phyloP scores from a whole-genome alignment of 169 alveolate species.

The Plasmodium falciparum region DNA sequence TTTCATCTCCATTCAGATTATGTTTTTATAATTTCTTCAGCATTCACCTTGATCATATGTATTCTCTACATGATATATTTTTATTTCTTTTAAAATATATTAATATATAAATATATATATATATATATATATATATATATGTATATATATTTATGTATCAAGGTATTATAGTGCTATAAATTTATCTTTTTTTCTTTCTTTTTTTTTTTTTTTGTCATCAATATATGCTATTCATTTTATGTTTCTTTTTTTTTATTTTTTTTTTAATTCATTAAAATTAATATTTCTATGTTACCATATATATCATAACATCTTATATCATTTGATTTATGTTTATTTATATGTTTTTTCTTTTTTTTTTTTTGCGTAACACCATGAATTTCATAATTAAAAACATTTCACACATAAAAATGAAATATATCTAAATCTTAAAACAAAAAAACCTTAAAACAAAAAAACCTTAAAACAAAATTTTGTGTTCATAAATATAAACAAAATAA shows the following conservation, averaged over 20 bases:
- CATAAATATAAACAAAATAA: too few relatives aligned
- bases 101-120: not conserved
- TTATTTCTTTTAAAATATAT: slow-evolving; percentile 29
- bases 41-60: slow-evolving; percentile 45
- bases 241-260: not conserved
- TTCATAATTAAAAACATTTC: too few relatives aligned
- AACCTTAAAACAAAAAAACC: too few relatives aligned
- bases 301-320: not conserved
- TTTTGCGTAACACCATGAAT: too few relatives aligned
- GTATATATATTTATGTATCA: not conserved
- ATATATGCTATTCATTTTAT: not conserved
- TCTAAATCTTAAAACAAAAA: too few relatives aligned
- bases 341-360: too few relatives aligned
- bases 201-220: not conserved
- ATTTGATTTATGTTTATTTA: not conserved
- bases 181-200: not conserved
- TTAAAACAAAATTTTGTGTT: too few relatives aligned
- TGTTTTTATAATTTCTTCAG: slow-evolving; percentile 53
- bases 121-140: slow-evolving; percentile 1
- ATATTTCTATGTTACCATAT: not conserved
- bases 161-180: not conserved
- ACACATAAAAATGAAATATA: too few relatives aligned
- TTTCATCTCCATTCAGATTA: slow-evolving; percentile 71
- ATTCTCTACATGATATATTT: slow-evolving; percentile 52
- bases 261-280: slow-evolving; percentile 3